Base-by-base conservation (phyloP, 768 basidiomycete species). In the Gloeopeniophorella convolvens region DNA sequence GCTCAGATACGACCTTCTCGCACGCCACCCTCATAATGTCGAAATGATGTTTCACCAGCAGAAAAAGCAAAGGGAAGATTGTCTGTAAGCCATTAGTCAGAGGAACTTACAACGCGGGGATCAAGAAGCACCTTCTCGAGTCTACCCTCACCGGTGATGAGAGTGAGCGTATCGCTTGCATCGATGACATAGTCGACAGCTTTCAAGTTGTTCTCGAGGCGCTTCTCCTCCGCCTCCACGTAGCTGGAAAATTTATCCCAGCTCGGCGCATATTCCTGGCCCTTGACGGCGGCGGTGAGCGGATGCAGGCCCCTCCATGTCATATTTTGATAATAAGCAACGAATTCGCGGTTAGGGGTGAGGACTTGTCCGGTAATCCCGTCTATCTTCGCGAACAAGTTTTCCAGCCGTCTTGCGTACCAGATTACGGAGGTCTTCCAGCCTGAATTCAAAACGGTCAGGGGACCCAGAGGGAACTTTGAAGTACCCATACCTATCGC, bases 91-190 rank as follows among this genome's bases (percentile, higher is more conserved):
- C n/a, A n/a, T n/a, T n/a, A n/a, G n/a, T n/a, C n/a, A n/a, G n/a
- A n/a, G n/a, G n/a, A n/a, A n/a, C n/a, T n/a, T n/a, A n/a, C n/a
- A n/a, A n/a, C n/a, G n/a, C n/a, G n/a, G n/a, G n/a, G n/a, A n/a
- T n/a, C n/a, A n/a, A n/a, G n/a, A n/a, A 48, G 16, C 28, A 66
- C 66, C 59, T 59, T 62, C 44, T 68, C 66, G 4, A 64, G 48
- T 5, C 63, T 53, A 3, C 60, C 62, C 4, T 54, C 43, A 21
- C 65, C 66, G 7, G 59, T 46, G 1, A 68, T 56, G 3, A 66
- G 56, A 4, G 50, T 40, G 6, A 68, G 48, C 1, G 65, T 66
- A 30, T 66, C 66, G 0, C 37, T 21, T 2, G 56, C 63, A 35
- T 68, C 65, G 23, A 68, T 64, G 30, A 56, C 36, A 32, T 63